phyloP scores from a whole-genome alignment of 2,329 filamentous ascomycete species.

The Alternaria tenuissima region DNA sequence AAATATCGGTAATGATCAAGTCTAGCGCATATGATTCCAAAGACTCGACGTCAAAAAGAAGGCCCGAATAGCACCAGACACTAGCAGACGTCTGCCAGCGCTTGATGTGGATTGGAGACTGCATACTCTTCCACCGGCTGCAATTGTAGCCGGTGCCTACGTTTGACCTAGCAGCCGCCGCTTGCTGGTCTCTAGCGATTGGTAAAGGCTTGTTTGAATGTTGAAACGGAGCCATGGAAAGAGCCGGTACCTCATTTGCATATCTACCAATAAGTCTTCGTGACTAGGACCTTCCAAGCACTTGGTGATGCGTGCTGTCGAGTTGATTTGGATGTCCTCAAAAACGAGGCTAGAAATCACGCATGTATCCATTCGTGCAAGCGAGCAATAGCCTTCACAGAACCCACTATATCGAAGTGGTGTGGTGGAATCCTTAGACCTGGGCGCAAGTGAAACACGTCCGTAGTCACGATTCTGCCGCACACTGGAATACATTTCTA shows the following conservation, averaged over 20 bases:
- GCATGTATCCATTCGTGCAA: not conserved
- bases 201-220: not conserved
- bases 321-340: not conserved
- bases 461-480: no score
- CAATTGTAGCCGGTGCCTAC: not conserved
- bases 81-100: not conserved
- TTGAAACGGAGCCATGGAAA: not conserved
- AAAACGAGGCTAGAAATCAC: not conserved
- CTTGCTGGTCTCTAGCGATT: not conserved
- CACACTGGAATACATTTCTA: not conserved
- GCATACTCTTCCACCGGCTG: not conserved
- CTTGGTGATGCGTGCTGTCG: not conserved
- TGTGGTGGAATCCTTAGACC: not conserved
- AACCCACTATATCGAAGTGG: not conserved
- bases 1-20: not conserved
- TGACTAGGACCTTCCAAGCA: not conserved
- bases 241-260: not conserved
- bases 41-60: not conserved
- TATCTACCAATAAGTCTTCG: not conserved
- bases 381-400: not conserved
- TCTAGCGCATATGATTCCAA: not conserved
- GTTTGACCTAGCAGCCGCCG: not conserved
- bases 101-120: not conserved
- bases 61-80: constrained; percentile 5
- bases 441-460: no score